Conservation (phyloP, 176 grass and related monocot genomes). For the Triticum monococcum region DNA sequence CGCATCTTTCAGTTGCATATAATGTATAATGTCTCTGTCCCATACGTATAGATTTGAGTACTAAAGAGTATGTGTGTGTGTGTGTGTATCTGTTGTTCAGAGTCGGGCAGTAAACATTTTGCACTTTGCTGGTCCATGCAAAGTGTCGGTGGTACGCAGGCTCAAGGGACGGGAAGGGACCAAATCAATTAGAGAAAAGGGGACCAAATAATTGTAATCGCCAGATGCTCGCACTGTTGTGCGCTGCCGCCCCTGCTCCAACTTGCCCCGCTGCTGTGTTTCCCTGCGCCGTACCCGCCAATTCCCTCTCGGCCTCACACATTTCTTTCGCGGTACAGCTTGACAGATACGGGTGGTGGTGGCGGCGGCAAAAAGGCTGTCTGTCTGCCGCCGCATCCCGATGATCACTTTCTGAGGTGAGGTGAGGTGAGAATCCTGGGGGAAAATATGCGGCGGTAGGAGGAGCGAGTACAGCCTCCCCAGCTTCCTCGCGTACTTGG, state of each 20-base stretch:
- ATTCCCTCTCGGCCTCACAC: not conserved
- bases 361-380: not conserved
- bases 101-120: not conserved
- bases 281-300: not conserved
- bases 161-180: too few species aligned
- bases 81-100: not conserved
- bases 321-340: not conserved
- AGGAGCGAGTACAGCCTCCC: not conserved
- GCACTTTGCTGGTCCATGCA: not conserved
- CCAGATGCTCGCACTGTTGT: not conserved
- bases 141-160: conserved; percentile 8
- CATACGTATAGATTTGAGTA: conserved; percentile 27
- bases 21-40: not conserved
- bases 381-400: not conserved
- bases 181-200: too few species aligned
- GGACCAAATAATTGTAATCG: not conserved
- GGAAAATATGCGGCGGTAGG: not conserved
- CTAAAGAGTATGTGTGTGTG: not conserved
- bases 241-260: not conserved
- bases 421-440: not conserved
- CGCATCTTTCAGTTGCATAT: not conserved
- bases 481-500: not conserved
- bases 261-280: not conserved
- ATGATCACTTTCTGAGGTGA: not conserved
- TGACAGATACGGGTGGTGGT: not conserved